Conservation (phyloP, 768 basidiomycete genomes). For the Hirschioporus abietinus region DNA sequence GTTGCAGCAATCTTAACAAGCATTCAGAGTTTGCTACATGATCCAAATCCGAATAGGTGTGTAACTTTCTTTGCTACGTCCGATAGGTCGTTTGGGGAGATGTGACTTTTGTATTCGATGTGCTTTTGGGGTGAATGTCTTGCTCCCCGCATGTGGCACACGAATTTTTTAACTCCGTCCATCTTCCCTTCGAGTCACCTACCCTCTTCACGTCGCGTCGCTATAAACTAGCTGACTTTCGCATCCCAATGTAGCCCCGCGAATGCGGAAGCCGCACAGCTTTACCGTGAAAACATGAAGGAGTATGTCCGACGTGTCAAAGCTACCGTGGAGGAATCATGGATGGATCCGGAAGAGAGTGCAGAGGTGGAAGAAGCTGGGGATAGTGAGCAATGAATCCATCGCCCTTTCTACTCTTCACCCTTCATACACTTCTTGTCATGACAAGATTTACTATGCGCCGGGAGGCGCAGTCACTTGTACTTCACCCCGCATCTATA, state of each 20-base stretch:
- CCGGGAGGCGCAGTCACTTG: not conserved
- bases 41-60: constrained; percentile 87
- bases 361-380: constrained; percentile 43
- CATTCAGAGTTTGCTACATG: constrained; percentile 92
- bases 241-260: constrained; percentile 63
- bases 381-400: not conserved
- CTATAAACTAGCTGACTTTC: not conserved
- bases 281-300: constrained; percentile 98
- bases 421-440: not conserved
- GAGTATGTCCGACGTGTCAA: constrained; percentile 94
- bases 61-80: constrained; percentile 13
- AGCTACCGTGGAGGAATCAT: constrained; percentile 90
- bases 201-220: too few relatives aligned
- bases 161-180: not conserved
- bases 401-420: not conserved
- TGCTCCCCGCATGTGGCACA: too few relatives aligned
- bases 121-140: too few relatives aligned
- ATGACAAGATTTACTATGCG: not conserved
- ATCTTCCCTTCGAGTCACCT: constrained; percentile 1
- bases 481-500: not conserved
- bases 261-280: constrained; percentile 95
- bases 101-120: too few relatives aligned
- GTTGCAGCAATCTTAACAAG: constrained; percentile 97
- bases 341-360: constrained; percentile 75
- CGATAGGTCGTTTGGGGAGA: too few relatives aligned